Conservation (phyloP, 768 basidiomycete species). For the Mycena albidolilacea region DNA sequence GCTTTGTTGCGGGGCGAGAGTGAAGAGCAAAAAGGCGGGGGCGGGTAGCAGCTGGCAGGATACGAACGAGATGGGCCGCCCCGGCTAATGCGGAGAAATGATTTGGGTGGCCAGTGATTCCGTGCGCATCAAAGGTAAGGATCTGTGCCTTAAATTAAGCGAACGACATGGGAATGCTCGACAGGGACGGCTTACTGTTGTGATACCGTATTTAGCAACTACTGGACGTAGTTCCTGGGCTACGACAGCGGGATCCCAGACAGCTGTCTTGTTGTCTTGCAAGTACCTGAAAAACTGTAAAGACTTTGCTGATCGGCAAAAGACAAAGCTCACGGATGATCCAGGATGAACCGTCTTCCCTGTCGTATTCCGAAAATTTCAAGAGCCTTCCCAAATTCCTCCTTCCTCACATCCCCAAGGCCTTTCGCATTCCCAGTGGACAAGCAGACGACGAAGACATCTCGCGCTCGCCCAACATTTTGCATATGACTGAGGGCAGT, state of each 20-base stretch:
- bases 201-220: constrained; percentile 14
- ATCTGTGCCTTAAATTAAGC: constrained; percentile 56
- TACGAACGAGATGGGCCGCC: constrained; percentile 54
- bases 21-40: constrained; percentile 23
- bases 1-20: constrained; percentile 9
- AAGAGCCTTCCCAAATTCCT: constrained; percentile 65
- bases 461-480: neutral
- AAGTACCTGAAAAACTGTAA: constrained; percentile 8
- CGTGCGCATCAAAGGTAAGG: constrained; percentile 72
- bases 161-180: neutral
- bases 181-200: constrained; percentile 15
- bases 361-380: constrained; percentile 65
- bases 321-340: constrained; percentile 27
- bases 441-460: constrained; percentile 23
- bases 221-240: constrained; percentile 12
- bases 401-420: constrained; percentile 60
- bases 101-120: constrained; percentile 76
- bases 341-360: constrained; percentile 56
- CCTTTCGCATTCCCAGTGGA: constrained; percentile 59
- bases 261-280: constrained; percentile 27
- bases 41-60: neutral
- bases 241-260: constrained; percentile 24
- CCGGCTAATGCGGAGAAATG: constrained; percentile 64
- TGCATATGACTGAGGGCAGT: constrained; percentile 17
- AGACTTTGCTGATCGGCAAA: neutral